These are phyloP conservation scores for Omphalotus guepiniiformis DNA, from an alignment of 768 basidiomycete genomes.

Conservation along the genomic window DNA sequence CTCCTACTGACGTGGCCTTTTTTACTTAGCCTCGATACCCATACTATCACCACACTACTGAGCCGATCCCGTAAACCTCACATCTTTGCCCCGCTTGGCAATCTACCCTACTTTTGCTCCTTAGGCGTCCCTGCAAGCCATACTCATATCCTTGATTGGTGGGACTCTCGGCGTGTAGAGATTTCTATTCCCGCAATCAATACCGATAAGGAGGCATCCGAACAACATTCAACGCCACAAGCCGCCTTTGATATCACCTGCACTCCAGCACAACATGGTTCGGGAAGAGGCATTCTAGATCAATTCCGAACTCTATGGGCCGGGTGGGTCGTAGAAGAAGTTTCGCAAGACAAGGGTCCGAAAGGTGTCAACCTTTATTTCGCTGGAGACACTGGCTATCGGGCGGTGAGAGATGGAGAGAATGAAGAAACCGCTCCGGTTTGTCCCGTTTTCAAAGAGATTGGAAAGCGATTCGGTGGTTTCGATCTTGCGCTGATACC, in stretches of 20 bases:
- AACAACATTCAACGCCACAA: too few species aligned
- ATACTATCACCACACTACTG: conserved; percentile 36
- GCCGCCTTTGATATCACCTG: conserved; percentile 46
- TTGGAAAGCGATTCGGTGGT: conserved; percentile 42
- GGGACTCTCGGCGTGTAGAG: conserved; percentile 43
- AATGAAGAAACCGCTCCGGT: conserved; percentile 31
- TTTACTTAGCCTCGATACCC: conserved; percentile 37
- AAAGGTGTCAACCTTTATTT: conserved; percentile 36
- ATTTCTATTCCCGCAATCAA: conserved; percentile 10
- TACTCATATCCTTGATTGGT: conserved; percentile 62
- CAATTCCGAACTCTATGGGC: conserved; percentile 8
- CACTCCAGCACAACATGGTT: conserved; percentile 64
- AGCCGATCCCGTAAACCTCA: conserved; percentile 34
- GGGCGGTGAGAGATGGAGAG: conserved; percentile 27
- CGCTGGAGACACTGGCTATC: conserved; percentile 50
- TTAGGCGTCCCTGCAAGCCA: conserved; percentile 35
- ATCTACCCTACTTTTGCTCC: conserved; percentile 35
- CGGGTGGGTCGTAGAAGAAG: conserved; percentile 3
- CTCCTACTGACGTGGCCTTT: neutral
- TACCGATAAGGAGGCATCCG: neutral
- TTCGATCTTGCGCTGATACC: conserved; percentile 51
- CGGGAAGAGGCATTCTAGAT: conserved; percentile 23
- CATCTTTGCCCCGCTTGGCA: conserved; percentile 59
- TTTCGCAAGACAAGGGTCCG: neutral
- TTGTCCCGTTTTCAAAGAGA: conserved; percentile 54